phyloP scores from a whole-genome alignment of 768 basidiomycete species.

The Termitomyces sp. region DNA sequence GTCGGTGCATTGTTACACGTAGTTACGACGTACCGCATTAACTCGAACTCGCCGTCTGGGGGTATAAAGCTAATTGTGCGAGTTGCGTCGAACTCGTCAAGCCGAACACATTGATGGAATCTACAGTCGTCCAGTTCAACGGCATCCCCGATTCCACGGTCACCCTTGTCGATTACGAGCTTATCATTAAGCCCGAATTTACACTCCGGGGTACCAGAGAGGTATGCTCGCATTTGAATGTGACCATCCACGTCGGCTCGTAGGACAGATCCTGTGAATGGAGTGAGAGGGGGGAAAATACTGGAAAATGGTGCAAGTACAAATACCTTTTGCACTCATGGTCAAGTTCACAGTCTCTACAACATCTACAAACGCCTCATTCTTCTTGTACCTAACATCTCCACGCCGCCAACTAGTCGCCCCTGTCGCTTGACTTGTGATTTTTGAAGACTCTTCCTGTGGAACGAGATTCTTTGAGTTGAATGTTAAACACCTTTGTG shows the following conservation, averaged over 20 bases:
- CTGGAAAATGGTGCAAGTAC: neutral
- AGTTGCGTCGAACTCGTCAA: slow-evolving; percentile 91
- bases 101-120: slow-evolving; percentile 96
- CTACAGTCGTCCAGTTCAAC: slow-evolving; percentile 98
- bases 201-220: slow-evolving; percentile 96
- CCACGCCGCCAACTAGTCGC: slow-evolving; percentile 92
- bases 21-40: slow-evolving; percentile 70
- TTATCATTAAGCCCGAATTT: slow-evolving; percentile 99
- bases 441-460: slow-evolving; percentile 95
- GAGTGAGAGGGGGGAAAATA: neutral
- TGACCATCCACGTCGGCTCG: slow-evolving; percentile 98
- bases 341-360: slow-evolving; percentile 94
- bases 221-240: slow-evolving; percentile 96
- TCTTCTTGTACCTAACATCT: slow-evolving; percentile 99
- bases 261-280: slow-evolving; percentile 64
- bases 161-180: slow-evolving; percentile 88
- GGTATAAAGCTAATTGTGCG: slow-evolving; percentile 96
- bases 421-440: slow-evolving; percentile 95
- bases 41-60: slow-evolving; percentile 97
- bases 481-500: neutral
- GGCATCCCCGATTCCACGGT: slow-evolving; percentile 60
- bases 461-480: slow-evolving; percentile 2
- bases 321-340: slow-evolving; percentile 92
- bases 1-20: neutral
- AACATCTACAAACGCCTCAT: slow-evolving; percentile 99